Evolutionary conservation across 2,329 filamentous ascomycete genomes (phyloP).

Genomic region (Eurotiales sp.): DNA sequence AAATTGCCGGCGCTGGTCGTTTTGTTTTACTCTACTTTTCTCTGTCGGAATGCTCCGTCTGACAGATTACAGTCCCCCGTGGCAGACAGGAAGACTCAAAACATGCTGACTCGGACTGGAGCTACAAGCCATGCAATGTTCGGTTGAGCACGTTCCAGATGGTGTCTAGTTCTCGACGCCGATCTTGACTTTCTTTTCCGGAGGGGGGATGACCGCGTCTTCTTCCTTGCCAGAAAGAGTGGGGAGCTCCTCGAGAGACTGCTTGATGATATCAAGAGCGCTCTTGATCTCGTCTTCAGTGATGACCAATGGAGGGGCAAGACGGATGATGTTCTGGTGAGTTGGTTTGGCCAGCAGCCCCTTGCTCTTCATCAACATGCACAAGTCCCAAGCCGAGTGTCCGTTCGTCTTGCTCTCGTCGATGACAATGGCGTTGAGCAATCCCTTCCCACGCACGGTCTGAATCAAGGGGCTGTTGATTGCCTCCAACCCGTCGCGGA

Average conservation of each 20-base stretch:
- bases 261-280: slow-evolving; percentile 73
- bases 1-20: not conserved
- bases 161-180: slow-evolving; percentile 30
- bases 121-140: slow-evolving; percentile 15
- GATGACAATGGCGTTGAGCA: slow-evolving; percentile 94
- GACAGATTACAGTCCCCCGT: not conserved
- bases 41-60: slow-evolving; percentile 9
- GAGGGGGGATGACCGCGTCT: slow-evolving; percentile 53
- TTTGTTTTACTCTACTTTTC: not conserved
- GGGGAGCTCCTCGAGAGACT: slow-evolving; percentile 78
- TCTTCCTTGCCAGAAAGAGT: slow-evolving; percentile 56
- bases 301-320: slow-evolving; percentile 95
- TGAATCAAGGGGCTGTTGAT: slow-evolving; percentile 70
- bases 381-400: slow-evolving; percentile 92
- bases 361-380: slow-evolving; percentile 92
- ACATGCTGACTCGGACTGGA: slow-evolving; percentile 15
- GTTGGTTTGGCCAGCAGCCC: slow-evolving; percentile 96
- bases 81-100: slow-evolving; percentile 11
- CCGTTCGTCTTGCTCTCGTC: slow-evolving; percentile 83
- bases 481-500: slow-evolving; percentile 72
- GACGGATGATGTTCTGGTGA: slow-evolving; percentile 95
- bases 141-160: slow-evolving; percentile 5
- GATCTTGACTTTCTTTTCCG: slow-evolving; percentile 62
- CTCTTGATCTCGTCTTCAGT: slow-evolving; percentile 78
- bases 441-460: slow-evolving; percentile 81